phyloP scores from a whole-genome alignment of 2,329 filamentous ascomycete genomes.

The Akanthomyces dipterigenus region DNA sequence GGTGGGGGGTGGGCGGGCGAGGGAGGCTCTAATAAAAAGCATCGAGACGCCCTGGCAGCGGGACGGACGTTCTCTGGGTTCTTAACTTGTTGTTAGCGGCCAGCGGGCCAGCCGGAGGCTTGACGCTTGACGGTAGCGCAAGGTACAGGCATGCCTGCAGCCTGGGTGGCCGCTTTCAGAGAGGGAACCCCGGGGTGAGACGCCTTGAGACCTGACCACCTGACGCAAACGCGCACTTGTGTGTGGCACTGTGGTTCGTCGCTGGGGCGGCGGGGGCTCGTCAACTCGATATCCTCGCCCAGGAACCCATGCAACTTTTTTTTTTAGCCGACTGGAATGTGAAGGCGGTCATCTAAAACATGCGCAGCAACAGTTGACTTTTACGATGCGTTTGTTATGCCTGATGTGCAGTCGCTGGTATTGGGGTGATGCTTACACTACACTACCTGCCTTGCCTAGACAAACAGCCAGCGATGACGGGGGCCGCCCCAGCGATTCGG shows the following conservation, averaged over 20 bases:
- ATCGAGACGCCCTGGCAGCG: background rate
- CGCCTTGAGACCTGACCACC: background rate
- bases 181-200: background rate
- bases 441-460: no score
- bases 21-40: constrained; percentile 3
- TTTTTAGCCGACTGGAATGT: constrained; percentile 8
- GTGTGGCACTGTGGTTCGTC: no score
- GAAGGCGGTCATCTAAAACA: background rate
- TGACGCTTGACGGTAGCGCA: background rate
- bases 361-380: background rate
- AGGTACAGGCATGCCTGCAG: constrained; percentile 1
- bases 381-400: background rate
- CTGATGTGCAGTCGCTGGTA: background rate
- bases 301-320: no score
- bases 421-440: background rate
- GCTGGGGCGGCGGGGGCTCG: no score
- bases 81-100: no score
- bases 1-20: background rate
- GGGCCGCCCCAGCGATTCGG: background rate
- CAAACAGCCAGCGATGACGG: background rate
- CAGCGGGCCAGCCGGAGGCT: no score
- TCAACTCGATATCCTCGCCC: no score
- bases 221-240: constrained; percentile 1
- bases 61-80: background rate
- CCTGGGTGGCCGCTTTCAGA: background rate